Base-by-base conservation (phyloP, 345 rosid genomes). In the Acer saccharum region DNA sequence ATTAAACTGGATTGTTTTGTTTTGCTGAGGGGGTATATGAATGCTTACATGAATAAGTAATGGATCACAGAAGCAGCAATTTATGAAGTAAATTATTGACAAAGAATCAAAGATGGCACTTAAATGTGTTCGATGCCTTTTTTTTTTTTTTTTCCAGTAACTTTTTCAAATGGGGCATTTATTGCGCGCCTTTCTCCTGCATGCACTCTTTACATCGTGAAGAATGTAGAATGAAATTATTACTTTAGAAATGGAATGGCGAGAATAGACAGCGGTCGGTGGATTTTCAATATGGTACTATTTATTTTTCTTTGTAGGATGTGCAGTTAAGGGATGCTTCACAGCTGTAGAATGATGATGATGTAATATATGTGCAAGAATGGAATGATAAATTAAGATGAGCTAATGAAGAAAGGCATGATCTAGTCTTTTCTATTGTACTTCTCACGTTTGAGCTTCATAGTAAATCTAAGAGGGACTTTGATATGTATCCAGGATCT, bases 301-400 rank as follows among this genome's bases (percentile, higher is more conserved):
- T 72, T 7, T 55, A 2, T 58, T 72, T 58, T 60, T 5, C 27
- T 35, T n/a, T 57, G 65, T 39, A 10, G 46, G 21, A 71, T 29
- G 39, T 71, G 62, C 63, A 52, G 17, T 8, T 29, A 32, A 57
- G 75, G 11, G 52, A 72, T 72, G 29, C 50, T 57, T 72, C 43
- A 46, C 29, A 0, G 18, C 27, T 46, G 10, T 6, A 48, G 62
- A 35, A 46, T 48, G 63, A 39, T 39, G 35, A 21, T n/a, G 57
- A n/a, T 32, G 39, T 57, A 20, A 27, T 8, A 46, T 74, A 61
- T 60, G 14, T 44, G 12, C 23, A 18, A 44, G 61, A 23, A 20
- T 64, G n/a, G 61, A 23, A 25, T 73, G 69, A 23, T 17, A 13
- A 65, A 29, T 46, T 63, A 64, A 43, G 68, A 43, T 41, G 63